Base-by-base conservation (phyloP, 768 basidiomycete genomes). In the Hydnum rufescens region DNA sequence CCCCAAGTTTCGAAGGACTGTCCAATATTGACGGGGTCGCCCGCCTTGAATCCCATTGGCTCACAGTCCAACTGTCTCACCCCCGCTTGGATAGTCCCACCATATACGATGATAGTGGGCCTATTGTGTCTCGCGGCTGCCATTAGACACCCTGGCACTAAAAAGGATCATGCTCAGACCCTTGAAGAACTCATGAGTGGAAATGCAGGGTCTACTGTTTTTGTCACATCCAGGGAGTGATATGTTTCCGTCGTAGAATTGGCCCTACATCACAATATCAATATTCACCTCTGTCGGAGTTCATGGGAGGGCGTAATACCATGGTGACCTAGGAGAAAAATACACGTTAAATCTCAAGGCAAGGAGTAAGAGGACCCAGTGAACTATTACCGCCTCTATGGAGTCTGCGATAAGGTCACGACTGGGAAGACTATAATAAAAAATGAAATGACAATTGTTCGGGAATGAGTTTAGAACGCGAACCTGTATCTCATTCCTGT, bases 371-470 rank as follows among this genome's bases (percentile, higher is more conserved):
- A 75, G 71, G 53, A 80, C 76, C 74, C 32, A 5, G 8, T 51
- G 57, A 25, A 13, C 2, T 60, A 71, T 57, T 63, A 82, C 81
- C 49, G 82, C 76, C 68, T 89, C 87, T 54, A 89, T 78, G 13
- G 85, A 87, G 60, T 89, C 87, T 16, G 88, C 87, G 54, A 92
- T 92, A 49, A 90, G 65, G 62, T 92, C 87, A 48, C 87, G 81
- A 68, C 76, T 83, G 8, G 87, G 87, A 39, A 92, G 70, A 42
- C 83, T 85, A 57, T 30, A 57, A 5, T 48, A 13, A 13, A 47
- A 13, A n/a, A 32, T 32, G n/a, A n/a, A 28, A 26, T 23, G 54
- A 51, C 46, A 34, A 49, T 34, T 39, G 39, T 39, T 32, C 32
- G 2, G 30, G 26, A 32, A 28, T 34, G 8, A 19, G 29, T 19